phyloP scores from a whole-genome alignment of 1,139 yeast species.

The Kodamaea ohmeri region DNA sequence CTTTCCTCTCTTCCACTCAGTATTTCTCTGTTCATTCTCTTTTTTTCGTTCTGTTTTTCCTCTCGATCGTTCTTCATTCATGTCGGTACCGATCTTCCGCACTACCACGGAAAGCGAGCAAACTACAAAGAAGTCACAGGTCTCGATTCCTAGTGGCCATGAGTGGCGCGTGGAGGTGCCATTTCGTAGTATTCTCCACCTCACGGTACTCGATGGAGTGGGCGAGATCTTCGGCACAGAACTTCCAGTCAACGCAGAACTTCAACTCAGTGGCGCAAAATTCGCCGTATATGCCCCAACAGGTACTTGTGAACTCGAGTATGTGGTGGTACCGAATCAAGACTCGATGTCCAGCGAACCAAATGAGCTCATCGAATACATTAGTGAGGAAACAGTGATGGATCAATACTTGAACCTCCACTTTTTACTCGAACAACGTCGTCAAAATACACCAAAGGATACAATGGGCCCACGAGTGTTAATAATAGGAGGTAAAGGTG shows the following conservation, averaged over 20 bases:
- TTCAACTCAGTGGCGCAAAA: constrained; percentile 56
- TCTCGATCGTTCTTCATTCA: not conserved
- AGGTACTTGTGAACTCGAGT: constrained; percentile 45
- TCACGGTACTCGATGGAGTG: constrained; percentile 62
- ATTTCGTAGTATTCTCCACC: constrained; percentile 50
- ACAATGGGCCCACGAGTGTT: constrained; percentile 62
- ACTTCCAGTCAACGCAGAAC: constrained; percentile 67
- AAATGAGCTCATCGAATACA: constrained; percentile 51
- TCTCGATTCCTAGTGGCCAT: constrained; percentile 40
- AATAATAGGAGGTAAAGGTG: constrained; percentile 65
- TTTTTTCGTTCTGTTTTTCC: not conserved
- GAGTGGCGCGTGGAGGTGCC: constrained; percentile 89
- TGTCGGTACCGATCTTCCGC: constrained; percentile 4
- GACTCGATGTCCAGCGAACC: constrained; percentile 42
- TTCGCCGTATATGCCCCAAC: constrained; percentile 60
- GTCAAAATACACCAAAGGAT: constrained; percentile 28
- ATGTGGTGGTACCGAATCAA: constrained; percentile 46
- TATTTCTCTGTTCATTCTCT: not conserved
- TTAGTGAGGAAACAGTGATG: constrained; percentile 71
- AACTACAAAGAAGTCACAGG: constrained; percentile 15
- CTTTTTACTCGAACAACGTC: constrained; percentile 65
- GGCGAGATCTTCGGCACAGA: constrained; percentile 95
- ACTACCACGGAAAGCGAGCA: constrained; percentile 1
- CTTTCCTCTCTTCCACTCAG: not conserved
- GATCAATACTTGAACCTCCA: constrained; percentile 64